Percentiles rank a stretch among this genome's conserved stretches.
Evolutionary conservation across 2,329 filamentous ascomycete species (phyloP).

Genomic region (Achaetomium macrosporum): DNA sequence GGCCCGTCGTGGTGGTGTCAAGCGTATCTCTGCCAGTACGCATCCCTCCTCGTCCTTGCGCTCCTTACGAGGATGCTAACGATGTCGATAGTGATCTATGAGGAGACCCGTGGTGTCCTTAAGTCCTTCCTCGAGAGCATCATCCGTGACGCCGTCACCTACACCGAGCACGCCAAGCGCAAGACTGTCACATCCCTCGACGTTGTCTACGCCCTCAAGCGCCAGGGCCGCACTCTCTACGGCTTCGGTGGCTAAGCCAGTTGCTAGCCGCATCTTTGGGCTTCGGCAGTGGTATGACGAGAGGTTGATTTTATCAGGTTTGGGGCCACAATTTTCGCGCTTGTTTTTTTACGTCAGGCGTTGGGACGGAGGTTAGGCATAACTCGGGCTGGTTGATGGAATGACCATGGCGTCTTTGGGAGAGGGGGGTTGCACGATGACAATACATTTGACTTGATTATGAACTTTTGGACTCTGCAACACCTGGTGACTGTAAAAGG

Average conservation of each 20-base stretch:
- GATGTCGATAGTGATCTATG: slow-evolving; percentile 59
- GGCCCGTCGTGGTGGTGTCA: slow-evolving; percentile 98
- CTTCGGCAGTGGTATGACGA: background rate
- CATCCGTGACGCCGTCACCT: slow-evolving; percentile 71
- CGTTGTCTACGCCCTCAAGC: slow-evolving; percentile 63
- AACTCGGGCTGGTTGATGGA: slow-evolving; percentile 15
- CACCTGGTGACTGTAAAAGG: background rate
- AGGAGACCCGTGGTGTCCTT: slow-evolving; percentile 70
- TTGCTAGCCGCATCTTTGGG: background rate
- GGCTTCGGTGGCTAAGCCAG: slow-evolving; percentile 77
- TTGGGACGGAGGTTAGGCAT: slow-evolving; percentile 15
- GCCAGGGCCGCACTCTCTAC: slow-evolving; percentile 72
- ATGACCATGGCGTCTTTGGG: slow-evolving; percentile 18
- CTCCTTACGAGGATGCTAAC: background rate
- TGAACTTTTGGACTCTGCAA: background rate
- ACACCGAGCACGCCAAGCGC: slow-evolving; percentile 75
- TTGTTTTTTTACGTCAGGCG: slow-evolving; percentile 15
- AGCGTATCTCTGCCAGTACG: slow-evolving; percentile 96
- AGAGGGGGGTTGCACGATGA: slow-evolving; percentile 15
- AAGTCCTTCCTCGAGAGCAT: slow-evolving; percentile 74
- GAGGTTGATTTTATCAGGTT: background rate
- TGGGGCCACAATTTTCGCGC: slow-evolving; percentile 7
- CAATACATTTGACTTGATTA: slow-evolving; percentile 17
- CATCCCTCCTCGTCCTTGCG: slow-evolving; percentile 21
- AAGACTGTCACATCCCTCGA: slow-evolving; percentile 70